phyloP scores from a whole-genome alignment of 83 land plant species.

The Diphasiastrum complanatum region DNA sequence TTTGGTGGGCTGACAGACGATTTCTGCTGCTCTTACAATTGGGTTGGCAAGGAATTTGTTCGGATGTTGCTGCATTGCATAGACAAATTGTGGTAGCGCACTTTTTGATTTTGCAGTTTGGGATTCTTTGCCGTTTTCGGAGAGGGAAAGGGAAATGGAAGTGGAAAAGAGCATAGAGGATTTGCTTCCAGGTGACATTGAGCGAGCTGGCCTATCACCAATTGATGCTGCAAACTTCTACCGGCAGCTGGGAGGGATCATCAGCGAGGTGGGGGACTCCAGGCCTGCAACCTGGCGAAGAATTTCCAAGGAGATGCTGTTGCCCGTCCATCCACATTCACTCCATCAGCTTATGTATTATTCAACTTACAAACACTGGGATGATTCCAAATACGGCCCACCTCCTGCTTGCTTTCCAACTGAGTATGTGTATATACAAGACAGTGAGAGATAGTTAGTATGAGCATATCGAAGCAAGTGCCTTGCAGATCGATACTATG shows the following conservation, averaged over 20 bases:
- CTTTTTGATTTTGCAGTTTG: no score
- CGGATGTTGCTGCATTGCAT: no score
- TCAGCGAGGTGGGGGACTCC: background rate
- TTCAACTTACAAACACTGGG: background rate
- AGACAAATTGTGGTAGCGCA: no score
- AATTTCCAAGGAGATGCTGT: background rate
- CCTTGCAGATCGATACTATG: no score
- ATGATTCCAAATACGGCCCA: conserved; percentile 1
- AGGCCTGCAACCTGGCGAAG: background rate
- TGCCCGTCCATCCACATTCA: background rate
- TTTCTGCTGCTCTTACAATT: no score
- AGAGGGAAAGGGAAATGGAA: background rate
- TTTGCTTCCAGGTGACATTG: background rate
- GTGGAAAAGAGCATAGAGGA: background rate
- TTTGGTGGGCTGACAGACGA: no score
- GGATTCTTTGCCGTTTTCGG: no score
- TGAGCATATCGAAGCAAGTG: no score
- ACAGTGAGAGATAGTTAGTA: no score
- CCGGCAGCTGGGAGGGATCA: background rate
- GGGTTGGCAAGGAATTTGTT: no score
- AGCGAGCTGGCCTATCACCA: background rate
- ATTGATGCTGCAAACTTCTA: background rate
- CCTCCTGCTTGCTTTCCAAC: conserved; percentile 5
- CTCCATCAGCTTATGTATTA: conserved; percentile 9
- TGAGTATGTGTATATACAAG: background rate